Evolutionary conservation across 2,329 filamentous ascomycete genomes (phyloP).

Genomic region (Sclerotinia spermophila): DNA sequence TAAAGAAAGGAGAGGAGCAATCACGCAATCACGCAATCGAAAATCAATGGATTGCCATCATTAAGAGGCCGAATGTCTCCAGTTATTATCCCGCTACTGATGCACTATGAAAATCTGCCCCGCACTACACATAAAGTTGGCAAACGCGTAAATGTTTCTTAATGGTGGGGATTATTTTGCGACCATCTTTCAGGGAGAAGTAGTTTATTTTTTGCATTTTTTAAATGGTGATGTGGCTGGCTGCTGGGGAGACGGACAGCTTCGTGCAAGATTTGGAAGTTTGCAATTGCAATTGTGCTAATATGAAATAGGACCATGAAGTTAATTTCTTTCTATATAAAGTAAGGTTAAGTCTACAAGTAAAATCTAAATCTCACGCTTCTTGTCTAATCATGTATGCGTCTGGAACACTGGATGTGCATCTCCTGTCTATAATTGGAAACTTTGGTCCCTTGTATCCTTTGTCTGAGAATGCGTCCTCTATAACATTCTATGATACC

Average conservation of each 20-base stretch:
- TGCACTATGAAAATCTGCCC: constrained; percentile 15
- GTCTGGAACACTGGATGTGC: background rate
- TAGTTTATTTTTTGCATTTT: background rate
- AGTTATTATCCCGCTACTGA: constrained; percentile 11
- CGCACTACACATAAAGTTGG: constrained; percentile 12
- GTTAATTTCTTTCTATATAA: background rate
- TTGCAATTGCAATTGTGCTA: background rate
- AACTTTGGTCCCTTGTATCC: background rate
- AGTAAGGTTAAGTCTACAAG: background rate
- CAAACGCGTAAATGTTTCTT: background rate
- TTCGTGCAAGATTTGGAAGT: background rate
- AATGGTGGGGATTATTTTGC: background rate
- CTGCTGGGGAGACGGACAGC: background rate
- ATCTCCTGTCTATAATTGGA: background rate
- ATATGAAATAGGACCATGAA: background rate
- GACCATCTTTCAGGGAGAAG: background rate
- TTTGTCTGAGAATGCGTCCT: background rate
- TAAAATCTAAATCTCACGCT: background rate
- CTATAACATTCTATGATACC: background rate
- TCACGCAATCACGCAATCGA: constrained; percentile 10
- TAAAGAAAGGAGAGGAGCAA: background rate
- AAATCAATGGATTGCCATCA: background rate
- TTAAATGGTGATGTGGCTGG: background rate
- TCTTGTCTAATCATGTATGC: background rate
- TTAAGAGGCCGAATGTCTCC: background rate